phyloP scores from a whole-genome alignment of 768 basidiomycete genomes.

The Leccinum obscurum region DNA sequence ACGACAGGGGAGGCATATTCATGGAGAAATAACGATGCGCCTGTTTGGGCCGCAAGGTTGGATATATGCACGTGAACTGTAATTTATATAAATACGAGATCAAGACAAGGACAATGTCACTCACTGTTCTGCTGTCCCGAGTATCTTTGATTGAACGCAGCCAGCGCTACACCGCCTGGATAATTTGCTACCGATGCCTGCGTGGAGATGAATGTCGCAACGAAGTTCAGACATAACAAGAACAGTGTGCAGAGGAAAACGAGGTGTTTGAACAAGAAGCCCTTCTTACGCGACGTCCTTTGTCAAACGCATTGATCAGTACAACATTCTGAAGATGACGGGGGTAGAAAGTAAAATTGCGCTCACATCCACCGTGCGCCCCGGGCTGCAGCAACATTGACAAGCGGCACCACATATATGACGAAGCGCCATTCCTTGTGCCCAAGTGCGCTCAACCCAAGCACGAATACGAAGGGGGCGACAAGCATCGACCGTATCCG shows the following conservation, averaged over 20 bases:
- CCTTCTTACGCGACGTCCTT: constrained; percentile 53
- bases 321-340: not conserved
- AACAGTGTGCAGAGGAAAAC: constrained; percentile 45
- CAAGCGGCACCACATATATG: constrained; percentile 77
- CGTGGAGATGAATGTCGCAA: constrained; percentile 52
- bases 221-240: constrained; percentile 53
- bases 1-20: constrained; percentile 54
- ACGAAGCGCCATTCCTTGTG: constrained; percentile 99
- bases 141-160: constrained; percentile 56
- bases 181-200: constrained; percentile 75
- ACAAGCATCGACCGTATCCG: constrained; percentile 52
- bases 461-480: constrained; percentile 54
- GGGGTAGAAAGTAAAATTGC: not conserved
- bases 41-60: constrained; percentile 86
- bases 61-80: constrained; percentile 74
- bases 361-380: constrained; percentile 66
- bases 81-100: constrained; percentile 1
- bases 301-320: constrained; percentile 2
- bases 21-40: constrained; percentile 86
- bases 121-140: constrained; percentile 34
- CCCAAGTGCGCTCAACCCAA: constrained; percentile 68
- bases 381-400: constrained; percentile 79
- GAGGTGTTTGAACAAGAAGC: constrained; percentile 45
- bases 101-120: not conserved
- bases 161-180: constrained; percentile 81